Evolutionary conservation across 768 basidiomycete genomes (phyloP).

Genomic region (Pleurotus sapidus): DNA sequence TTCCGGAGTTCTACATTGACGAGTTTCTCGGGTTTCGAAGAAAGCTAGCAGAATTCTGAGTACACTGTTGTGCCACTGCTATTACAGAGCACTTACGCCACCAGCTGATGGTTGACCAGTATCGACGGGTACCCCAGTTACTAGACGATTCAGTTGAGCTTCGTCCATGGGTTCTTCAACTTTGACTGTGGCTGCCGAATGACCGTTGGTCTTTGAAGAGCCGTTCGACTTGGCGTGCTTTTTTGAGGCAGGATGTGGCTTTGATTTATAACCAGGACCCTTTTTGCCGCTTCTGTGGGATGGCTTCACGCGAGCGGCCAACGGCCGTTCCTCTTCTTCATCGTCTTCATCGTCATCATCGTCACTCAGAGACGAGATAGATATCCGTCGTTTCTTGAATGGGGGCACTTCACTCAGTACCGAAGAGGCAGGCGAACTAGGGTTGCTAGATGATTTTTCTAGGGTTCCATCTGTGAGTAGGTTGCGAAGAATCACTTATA

Average conservation of each 20-base stretch:
- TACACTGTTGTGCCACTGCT: too few relatives aligned
- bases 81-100: constrained; percentile 34
- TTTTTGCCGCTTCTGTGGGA: constrained; percentile 51
- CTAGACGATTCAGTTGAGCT: constrained; percentile 69
- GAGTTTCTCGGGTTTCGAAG: constrained; percentile 67
- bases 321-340: constrained; percentile 58
- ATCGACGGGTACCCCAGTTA: constrained; percentile 80
- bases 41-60: constrained; percentile 35
- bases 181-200: constrained; percentile 51
- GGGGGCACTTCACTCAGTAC: constrained; percentile 45
- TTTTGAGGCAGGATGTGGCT: constrained; percentile 53
- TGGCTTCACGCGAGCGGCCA: constrained; percentile 42
- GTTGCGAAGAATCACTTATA: not conserved
- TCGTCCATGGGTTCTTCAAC: constrained; percentile 81
- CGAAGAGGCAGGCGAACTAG: constrained; percentile 48
- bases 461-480: not conserved
- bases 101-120: constrained; percentile 42
- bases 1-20: constrained; percentile 77
- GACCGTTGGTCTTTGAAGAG: constrained; percentile 27
- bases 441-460: not conserved
- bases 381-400: constrained; percentile 51
- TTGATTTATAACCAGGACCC: constrained; percentile 53
- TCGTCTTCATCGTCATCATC: constrained; percentile 47
- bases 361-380: constrained; percentile 52
- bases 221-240: constrained; percentile 40